Evolutionary conservation across 257 asterid species (phyloP).

Genomic region (Lantana camara): DNA sequence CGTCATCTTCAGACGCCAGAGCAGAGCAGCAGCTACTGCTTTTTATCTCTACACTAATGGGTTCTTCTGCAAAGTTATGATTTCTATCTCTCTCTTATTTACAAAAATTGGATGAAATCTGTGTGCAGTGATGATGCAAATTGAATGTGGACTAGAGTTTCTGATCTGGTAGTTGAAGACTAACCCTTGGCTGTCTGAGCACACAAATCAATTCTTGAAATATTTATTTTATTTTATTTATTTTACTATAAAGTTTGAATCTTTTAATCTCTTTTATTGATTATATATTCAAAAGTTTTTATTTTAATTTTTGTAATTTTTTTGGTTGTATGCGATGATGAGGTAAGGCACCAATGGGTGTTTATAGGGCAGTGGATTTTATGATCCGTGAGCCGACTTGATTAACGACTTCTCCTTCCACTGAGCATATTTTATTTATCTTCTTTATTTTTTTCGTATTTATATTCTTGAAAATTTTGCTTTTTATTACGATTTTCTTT

Average conservation of each 20-base stretch:
- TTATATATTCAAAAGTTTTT: too few species aligned
- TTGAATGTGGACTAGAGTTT: constrained; percentile 54
- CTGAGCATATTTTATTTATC: constrained; percentile 38
- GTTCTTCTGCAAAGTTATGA: not conserved
- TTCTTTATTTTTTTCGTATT: not conserved
- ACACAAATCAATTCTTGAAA: constrained; percentile 17
- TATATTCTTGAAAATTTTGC: not conserved
- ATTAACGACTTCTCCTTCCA: constrained; percentile 66
- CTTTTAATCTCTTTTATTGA: not conserved
- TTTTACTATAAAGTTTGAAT: not conserved
- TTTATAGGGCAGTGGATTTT: constrained; percentile 55
- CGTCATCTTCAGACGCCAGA: too few species aligned
- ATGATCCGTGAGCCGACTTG: constrained; percentile 48
- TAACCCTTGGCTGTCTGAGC: constrained; percentile 81
- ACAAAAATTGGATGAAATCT: not conserved
- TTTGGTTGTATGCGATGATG: constrained; percentile 42
- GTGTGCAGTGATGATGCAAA: constrained; percentile 47
- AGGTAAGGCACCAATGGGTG: constrained; percentile 38
- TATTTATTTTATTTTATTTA: not conserved
- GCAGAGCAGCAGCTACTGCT: too few species aligned
- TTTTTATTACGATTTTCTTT: not conserved
- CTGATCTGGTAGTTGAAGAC: constrained; percentile 55
- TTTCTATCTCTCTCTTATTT: not conserved
- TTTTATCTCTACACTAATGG: not conserved
- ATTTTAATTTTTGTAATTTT: not conserved